These are phyloP conservation scores for Podospora appendiculata DNA, from an alignment of 495 filamentous ascomycete genomes.

Conservation along the genomic window DNA sequence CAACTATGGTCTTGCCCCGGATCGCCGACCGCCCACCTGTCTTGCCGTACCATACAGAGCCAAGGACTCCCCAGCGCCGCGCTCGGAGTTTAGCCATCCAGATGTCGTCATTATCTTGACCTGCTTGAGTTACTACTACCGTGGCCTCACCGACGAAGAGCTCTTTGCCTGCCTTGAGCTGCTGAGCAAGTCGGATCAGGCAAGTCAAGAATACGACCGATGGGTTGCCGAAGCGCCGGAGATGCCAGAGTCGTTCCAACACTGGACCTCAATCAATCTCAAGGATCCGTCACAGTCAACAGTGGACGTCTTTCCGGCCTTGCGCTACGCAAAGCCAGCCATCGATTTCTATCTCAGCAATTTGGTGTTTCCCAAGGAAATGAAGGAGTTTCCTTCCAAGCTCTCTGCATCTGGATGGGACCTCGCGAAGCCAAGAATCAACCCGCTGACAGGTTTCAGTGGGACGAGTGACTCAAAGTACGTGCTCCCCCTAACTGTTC, in stretches of 20 bases:
- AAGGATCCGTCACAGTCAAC: constrained; percentile 38
- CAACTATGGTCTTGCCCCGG: constrained; percentile 53
- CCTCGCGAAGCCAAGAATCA: constrained; percentile 37
- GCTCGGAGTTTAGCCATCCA: constrained; percentile 68
- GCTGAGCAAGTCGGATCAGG: constrained; percentile 49
- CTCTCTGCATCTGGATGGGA: constrained; percentile 68
- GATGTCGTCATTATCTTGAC: constrained; percentile 65
- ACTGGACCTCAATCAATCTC: constrained; percentile 52
- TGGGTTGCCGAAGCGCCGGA: constrained; percentile 39
- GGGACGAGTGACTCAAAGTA: constrained; percentile 61
- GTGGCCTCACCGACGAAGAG: constrained; percentile 48
- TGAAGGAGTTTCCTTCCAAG: constrained; percentile 57
- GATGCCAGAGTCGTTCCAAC: constrained; percentile 32
- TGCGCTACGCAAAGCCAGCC: constrained; percentile 42
- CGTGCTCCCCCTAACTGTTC: constrained; percentile 48
- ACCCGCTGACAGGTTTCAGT: constrained; percentile 59
- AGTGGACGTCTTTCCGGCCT: constrained; percentile 39
- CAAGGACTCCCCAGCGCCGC: constrained; percentile 55
- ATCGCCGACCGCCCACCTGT: constrained; percentile 31
- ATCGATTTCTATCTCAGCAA: constrained; percentile 58
- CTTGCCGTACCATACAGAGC: constrained; percentile 67
- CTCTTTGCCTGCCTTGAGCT: constrained; percentile 40
- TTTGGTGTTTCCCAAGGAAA: constrained; percentile 58
- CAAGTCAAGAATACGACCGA: constrained; percentile 39
- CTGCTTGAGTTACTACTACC: constrained; percentile 61